phyloP scores from a whole-genome alignment of 129 eudicot genomes.

The Tanacetum coccineum region DNA sequence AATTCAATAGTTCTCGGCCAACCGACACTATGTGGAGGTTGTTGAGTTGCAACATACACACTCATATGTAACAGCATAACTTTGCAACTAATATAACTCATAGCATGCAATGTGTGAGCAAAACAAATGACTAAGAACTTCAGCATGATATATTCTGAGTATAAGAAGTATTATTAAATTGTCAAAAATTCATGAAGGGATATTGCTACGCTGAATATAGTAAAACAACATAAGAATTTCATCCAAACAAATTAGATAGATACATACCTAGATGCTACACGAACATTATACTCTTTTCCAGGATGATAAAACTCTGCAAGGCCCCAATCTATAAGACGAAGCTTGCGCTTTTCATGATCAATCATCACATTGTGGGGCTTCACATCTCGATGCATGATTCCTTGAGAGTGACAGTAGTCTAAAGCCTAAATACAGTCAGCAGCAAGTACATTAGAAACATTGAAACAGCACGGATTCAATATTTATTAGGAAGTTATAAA shows the following conservation, averaged over 20 bases:
- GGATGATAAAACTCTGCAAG: slow-evolving; percentile 93
- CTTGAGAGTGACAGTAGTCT: slow-evolving; percentile 91
- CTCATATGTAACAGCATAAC: too few species aligned
- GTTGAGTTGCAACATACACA: too few species aligned
- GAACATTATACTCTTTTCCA: slow-evolving; percentile 85
- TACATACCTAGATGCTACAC: slow-evolving; percentile 87
- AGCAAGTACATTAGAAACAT: not conserved
- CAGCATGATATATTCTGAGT: too few species aligned
- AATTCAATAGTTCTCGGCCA: too few species aligned
- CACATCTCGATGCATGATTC: slow-evolving; percentile 94
- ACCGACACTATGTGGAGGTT: too few species aligned
- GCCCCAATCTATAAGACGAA: slow-evolving; percentile 92
- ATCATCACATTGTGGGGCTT: slow-evolving; percentile 95
- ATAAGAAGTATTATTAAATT: too few species aligned
- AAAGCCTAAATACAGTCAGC: slow-evolving; percentile 51
- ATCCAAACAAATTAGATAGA: not conserved
- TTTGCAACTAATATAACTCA: too few species aligned
- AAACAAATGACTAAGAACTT: too few species aligned
- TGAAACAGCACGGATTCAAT: not conserved
- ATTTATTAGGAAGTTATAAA: not conserved
- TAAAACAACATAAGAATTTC: not conserved
- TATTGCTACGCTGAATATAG: not conserved
- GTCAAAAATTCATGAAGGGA: not conserved
- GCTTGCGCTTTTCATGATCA: slow-evolving; percentile 88
- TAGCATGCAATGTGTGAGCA: too few species aligned